Evolutionary conservation across 2,329 filamentous ascomycete genomes (phyloP).

Genomic region (Fusarium odoratissimum): DNA sequence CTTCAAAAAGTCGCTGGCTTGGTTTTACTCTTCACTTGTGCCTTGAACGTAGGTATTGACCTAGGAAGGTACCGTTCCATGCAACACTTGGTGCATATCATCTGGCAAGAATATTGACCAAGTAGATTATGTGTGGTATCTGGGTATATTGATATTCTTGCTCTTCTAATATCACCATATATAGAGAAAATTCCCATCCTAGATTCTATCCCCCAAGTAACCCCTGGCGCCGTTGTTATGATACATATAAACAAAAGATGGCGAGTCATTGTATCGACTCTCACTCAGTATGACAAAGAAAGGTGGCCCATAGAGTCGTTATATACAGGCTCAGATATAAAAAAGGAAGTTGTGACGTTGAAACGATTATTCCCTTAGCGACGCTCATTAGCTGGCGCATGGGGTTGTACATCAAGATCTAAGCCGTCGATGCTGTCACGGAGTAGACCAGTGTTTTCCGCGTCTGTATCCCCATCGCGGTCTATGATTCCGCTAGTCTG

Average conservation of each 20-base stretch:
- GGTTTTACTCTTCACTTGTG: neutral
- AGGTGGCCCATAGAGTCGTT: conserved; percentile 20
- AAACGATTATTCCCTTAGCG: conserved; percentile 31
- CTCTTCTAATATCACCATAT: conserved; percentile 11
- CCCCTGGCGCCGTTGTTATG: conserved; percentile 23
- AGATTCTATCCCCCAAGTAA: conserved; percentile 16
- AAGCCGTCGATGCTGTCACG: conserved; percentile 52
- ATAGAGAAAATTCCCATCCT: neutral
- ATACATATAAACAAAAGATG: conserved; percentile 37
- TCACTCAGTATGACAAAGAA: conserved; percentile 22
- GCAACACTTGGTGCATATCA: neutral
- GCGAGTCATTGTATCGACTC: conserved; percentile 13
- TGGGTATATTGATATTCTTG: conserved; percentile 37
- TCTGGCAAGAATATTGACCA: neutral
- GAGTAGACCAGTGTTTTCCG: conserved; percentile 60
- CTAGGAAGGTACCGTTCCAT: neutral
- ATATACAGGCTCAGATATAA: conserved; percentile 28
- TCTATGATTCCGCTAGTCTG: conserved; percentile 57
- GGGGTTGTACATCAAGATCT: conserved; percentile 50
- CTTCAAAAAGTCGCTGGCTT: neutral
- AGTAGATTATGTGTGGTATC: conserved; percentile 22
- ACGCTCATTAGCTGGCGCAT: conserved; percentile 25
- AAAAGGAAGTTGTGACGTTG: conserved; percentile 22
- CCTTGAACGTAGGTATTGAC: neutral
- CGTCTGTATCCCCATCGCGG: conserved; percentile 56